phyloP scores from a whole-genome alignment of 805 yeast species.

The Ogataea kodamae region DNA sequence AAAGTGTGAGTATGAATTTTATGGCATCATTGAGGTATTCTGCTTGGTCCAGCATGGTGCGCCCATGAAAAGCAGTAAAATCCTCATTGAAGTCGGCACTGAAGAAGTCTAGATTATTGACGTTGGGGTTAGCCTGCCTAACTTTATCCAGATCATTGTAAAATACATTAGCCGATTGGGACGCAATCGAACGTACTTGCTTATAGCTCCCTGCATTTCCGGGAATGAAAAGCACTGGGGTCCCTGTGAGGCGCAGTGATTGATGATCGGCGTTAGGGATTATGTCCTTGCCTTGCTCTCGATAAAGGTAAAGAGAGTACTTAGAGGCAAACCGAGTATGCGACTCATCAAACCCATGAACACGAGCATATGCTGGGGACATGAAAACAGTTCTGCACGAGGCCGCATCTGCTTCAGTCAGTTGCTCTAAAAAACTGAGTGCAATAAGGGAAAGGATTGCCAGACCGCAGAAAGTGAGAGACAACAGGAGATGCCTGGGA shows the following conservation, averaged over 20 bases:
- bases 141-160: slow-evolving; percentile 34
- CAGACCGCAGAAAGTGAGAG: slow-evolving; percentile 24
- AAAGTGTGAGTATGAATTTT: slow-evolving; percentile 66
- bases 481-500: slow-evolving; percentile 16
- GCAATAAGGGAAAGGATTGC: slow-evolving; percentile 26
- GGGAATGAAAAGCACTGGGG: slow-evolving; percentile 90
- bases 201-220: slow-evolving; percentile 95
- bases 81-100: slow-evolving; percentile 95
- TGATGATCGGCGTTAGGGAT: slow-evolving; percentile 42
- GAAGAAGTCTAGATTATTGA: slow-evolving; percentile 71
- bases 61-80: slow-evolving; percentile 92
- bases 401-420: slow-evolving; percentile 46
- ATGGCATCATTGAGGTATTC: slow-evolving; percentile 90
- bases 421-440: slow-evolving; percentile 27
- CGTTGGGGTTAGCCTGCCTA: slow-evolving; percentile 29
- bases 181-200: slow-evolving; percentile 90
- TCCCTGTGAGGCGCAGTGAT: slow-evolving; percentile 47
- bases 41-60: slow-evolving; percentile 90
- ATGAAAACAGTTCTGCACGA: slow-evolving; percentile 67
- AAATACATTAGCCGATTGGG: slow-evolving; percentile 62
- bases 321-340: slow-evolving; percentile 72
- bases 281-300: slow-evolving; percentile 73
- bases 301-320: slow-evolving; percentile 78
- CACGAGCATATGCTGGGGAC: slow-evolving; percentile 80
- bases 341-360: slow-evolving; percentile 66